These are phyloP conservation scores for Podaxis sp. DNA, from an alignment of 768 basidiomycete genomes.

Conservation along the genomic window DNA sequence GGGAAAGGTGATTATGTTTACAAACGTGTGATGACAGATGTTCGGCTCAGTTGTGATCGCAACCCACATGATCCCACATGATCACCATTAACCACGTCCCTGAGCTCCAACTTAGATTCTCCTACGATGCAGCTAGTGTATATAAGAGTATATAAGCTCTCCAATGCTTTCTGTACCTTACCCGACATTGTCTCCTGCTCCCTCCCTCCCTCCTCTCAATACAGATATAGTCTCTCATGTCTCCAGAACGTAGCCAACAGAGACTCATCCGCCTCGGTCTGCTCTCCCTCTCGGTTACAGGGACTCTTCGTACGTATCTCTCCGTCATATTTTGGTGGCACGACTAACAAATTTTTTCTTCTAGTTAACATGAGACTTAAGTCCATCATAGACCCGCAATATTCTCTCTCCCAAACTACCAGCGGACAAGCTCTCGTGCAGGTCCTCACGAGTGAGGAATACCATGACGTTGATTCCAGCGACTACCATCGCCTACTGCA, in stretches of 20 bases:
- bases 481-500: constrained; percentile 14
- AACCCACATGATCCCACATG: constrained; percentile 2
- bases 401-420: constrained; percentile 10
- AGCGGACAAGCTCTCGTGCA: constrained; percentile 11
- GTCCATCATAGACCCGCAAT: constrained; percentile 11
- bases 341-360: background rate
- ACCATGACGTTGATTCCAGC: background rate
- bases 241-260: constrained; percentile 9
- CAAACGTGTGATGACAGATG: constrained; percentile 1
- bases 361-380: constrained; percentile 12
- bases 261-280: constrained; percentile 13
- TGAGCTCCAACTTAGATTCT: background rate
- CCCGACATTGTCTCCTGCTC: background rate
- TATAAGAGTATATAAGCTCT: background rate
- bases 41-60: background rate
- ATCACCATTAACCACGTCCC: background rate
- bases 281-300: constrained; percentile 10
- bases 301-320: constrained; percentile 10
- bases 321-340: no score
- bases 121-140: background rate
- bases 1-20: background rate
- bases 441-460: constrained; percentile 11
- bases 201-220: background rate
- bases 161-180: background rate
- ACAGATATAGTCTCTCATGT: background rate